phyloP scores from a whole-genome alignment of 2,329 filamentous ascomycete species.

The Helminthosporium solani region DNA sequence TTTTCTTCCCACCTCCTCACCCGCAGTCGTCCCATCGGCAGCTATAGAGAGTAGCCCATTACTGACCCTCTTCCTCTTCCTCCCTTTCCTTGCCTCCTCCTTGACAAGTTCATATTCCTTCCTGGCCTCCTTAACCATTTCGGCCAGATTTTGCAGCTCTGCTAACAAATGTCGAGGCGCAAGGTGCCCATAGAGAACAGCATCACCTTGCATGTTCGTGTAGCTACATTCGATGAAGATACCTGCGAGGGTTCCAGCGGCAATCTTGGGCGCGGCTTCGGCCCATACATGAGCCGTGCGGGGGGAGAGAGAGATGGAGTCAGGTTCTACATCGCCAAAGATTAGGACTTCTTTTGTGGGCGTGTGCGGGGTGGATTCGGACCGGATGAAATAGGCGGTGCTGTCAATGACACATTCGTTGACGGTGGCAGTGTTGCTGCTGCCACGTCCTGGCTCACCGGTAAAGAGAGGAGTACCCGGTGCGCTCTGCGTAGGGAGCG shows the following conservation, averaged over 20 bases:
- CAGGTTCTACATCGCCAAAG: conserved; percentile 94
- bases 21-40: conserved; percentile 8
- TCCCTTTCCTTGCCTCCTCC: conserved; percentile 46
- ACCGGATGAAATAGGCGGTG: conserved; percentile 89
- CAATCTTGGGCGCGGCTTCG: conserved; percentile 84
- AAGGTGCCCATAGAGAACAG: conserved; percentile 83
- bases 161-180: conserved; percentile 79
- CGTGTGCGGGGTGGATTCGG: conserved; percentile 50
- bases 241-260: conserved; percentile 67
- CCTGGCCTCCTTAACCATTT: conserved; percentile 61
- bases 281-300: conserved; percentile 83
- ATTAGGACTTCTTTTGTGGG: conserved; percentile 71
- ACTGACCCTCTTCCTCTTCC: conserved; percentile 65
- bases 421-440: conserved; percentile 21
- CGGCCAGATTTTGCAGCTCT: conserved; percentile 72
- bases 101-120: conserved; percentile 36
- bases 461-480: conserved; percentile 39
- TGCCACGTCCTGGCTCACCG: conserved; percentile 18
- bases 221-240: conserved; percentile 98
- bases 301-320: conserved; percentile 77
- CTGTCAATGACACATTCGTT: conserved; percentile 74
- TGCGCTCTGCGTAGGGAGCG: conserved; percentile 32
- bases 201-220: conserved; percentile 74
- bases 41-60: conserved; percentile 3
- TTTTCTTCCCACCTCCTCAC: conserved; percentile 15